Base-by-base conservation (phyloP, 805 yeast genomes). In the Yamadazyma sp. region DNA sequence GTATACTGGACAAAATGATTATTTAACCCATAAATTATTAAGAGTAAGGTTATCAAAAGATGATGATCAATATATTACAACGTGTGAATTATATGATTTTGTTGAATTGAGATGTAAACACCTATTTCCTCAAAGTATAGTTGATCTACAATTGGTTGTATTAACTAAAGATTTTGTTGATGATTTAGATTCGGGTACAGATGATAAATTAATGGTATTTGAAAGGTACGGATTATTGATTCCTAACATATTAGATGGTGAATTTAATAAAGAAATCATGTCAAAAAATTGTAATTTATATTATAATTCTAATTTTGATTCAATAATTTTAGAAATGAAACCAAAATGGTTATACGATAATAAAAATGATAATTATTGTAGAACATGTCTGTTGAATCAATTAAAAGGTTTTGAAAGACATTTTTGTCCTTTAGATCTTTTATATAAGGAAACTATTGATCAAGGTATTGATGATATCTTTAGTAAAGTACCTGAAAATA, bases 331-430 rank as follows among this genome's bases (percentile, higher is more conserved):
- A 10, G 81, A 78, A 43, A 60, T 78, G 45, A 78, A 78, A 49
- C 85, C 85, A 1, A 78, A 78, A 52, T 78, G 84, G 84, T 59
- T 79, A 10, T 50, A 60, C 21, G 73, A 65, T 43, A 69, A 75
- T 24, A 62, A 58, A 11, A 49, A 50, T 23, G 66, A 75, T 3
- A 42, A 53, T 30, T 62, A 67, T 17, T 78, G 85, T 45, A 56
- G 85, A 5, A 78, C 81, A 3, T 78, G 85, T 47, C 80, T 80
- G 38, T 56, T 76, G 26, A 62, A 66, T 38, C 58, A 53, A 21
- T 40, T 55, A 30, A 60, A 67, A 21, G 55, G 55, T 1, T 49
- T 53, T 10, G 33, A 45, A 5, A 47, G 63, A 6, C 64, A 68
- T 32, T 72, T 70, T 47, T 77, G 83, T 45, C 73, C 78, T 1